These are phyloP conservation scores for Colletotrichum cereale DNA, from an alignment of 2,329 filamentous ascomycete genomes.

Conservation along the genomic window DNA sequence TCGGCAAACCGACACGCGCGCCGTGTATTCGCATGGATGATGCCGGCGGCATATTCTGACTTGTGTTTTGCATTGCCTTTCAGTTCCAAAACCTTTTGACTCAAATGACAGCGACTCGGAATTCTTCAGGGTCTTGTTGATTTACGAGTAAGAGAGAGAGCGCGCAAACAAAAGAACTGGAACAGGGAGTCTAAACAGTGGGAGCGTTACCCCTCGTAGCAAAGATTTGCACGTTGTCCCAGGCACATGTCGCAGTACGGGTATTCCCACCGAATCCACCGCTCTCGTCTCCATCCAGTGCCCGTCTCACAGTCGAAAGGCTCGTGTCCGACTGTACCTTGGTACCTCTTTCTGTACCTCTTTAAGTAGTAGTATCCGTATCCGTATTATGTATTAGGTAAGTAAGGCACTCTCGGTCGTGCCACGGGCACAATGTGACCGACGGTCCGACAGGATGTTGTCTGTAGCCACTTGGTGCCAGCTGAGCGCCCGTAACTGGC, in stretches of 20 bases:
- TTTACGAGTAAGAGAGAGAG: background rate
- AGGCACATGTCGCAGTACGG: background rate
- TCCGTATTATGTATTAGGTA: too few relatives aligned
- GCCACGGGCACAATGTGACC: constrained; percentile 26
- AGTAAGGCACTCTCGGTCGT: background rate
- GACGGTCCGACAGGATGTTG: constrained; percentile 20
- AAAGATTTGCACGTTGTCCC: constrained; percentile 10
- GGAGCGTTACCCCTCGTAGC: constrained; percentile 6
- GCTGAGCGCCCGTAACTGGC: background rate
- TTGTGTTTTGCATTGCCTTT: background rate
- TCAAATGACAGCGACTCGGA: background rate
- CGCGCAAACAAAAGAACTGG: background rate
- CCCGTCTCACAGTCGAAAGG: constrained; percentile 22
- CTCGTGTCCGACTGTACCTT: background rate
- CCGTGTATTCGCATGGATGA: constrained; percentile 21
- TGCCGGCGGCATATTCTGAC: constrained; percentile 12
- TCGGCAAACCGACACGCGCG: background rate
- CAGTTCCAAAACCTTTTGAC: background rate
- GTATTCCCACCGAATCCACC: constrained; percentile 29
- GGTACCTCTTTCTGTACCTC: constrained; percentile 3
- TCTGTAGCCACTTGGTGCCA: constrained; percentile 15
- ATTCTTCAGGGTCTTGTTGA: background rate
- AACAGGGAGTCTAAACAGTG: constrained; percentile 12
- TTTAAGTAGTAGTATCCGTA: too few relatives aligned
- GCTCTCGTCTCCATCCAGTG: constrained; percentile 17